Percentiles rank a stretch among this genome's conserved stretches.
Conservation (phyloP, 1,139 yeast species). For the Komagataea norvegica region DNA sequence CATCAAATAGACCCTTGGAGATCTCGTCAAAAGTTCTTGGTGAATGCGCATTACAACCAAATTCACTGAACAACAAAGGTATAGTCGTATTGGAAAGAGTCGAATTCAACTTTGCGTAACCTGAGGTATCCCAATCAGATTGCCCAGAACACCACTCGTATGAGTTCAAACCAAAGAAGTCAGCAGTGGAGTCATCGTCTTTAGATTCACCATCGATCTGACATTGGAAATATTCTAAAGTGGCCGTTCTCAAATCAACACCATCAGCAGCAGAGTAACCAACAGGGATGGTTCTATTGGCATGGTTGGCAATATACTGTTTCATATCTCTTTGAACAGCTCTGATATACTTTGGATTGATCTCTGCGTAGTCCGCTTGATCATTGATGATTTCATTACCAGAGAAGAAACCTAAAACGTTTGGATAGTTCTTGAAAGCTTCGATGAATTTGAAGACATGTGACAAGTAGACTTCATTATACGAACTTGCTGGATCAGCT, state of each 20-base stretch:
- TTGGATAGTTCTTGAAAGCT: conserved; percentile 75
- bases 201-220: conserved; percentile 47
- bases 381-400: conserved; percentile 94
- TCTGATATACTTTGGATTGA: conserved; percentile 66
- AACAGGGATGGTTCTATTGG: conserved; percentile 75
- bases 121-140: conserved; percentile 60
- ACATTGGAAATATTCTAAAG: conserved; percentile 82
- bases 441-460: conserved; percentile 82
- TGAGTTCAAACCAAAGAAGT: conserved; percentile 87
- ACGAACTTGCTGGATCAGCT: conserved; percentile 63
- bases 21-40: conserved; percentile 74
- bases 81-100: conserved; percentile 62
- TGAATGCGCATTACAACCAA: conserved; percentile 59
- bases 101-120: conserved; percentile 58
- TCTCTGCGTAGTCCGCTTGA: conserved; percentile 54
- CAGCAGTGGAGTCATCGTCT: conserved; percentile 65
- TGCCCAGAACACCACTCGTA: conserved; percentile 89
- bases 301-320: conserved; percentile 63
- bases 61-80: conserved; percentile 85
- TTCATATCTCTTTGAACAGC: conserved; percentile 92
- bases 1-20: conserved; percentile 51
- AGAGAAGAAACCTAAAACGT: conserved; percentile 84
- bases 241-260: conserved; percentile 59
- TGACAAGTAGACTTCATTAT: conserved; percentile 60
- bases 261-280: conserved; percentile 95